These are phyloP conservation scores for Ustilago xerochloae DNA, from an alignment of 1,284 basidiomycete species.

Conservation along the genomic window DNA sequence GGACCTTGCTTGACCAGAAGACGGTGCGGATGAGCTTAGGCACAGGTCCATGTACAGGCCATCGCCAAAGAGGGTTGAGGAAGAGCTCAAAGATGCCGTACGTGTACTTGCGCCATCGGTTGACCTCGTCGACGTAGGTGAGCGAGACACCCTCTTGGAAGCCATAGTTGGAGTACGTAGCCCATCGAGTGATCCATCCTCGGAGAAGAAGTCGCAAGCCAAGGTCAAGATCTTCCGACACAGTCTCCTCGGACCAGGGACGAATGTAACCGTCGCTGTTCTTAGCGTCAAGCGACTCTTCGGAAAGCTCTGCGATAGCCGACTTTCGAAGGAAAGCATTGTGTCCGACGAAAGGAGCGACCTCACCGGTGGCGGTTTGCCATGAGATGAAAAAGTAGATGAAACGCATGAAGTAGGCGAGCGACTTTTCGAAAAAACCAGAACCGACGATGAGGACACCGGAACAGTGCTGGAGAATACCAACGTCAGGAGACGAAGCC, in stretches of 20 bases:
- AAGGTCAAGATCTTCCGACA: slow-evolving; percentile 85
- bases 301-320: slow-evolving; percentile 80
- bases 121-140: slow-evolving; percentile 78
- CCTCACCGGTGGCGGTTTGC: slow-evolving; percentile 68
- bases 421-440: slow-evolving; percentile 87
- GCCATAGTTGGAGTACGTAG: slow-evolving; percentile 80
- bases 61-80: slow-evolving; percentile 70
- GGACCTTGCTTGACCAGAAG: slow-evolving; percentile 74
- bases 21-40: slow-evolving; percentile 77
- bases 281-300: slow-evolving; percentile 74
- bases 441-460: slow-evolving; percentile 84
- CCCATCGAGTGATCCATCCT: slow-evolving; percentile 82
- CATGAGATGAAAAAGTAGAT: slow-evolving; percentile 67
- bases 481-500: slow-evolving; percentile 79
- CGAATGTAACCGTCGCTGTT: slow-evolving; percentile 76
- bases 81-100: slow-evolving; percentile 74
- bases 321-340: slow-evolving; percentile 72
- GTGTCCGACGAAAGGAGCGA: slow-evolving; percentile 84
- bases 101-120: slow-evolving; percentile 87
- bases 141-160: slow-evolving; percentile 89
- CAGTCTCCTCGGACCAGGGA: slow-evolving; percentile 80
- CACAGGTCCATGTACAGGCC: slow-evolving; percentile 80
- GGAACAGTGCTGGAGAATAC: slow-evolving; percentile 84
- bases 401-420: slow-evolving; percentile 76
- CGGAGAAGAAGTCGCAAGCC: slow-evolving; percentile 71